Base-by-base conservation (phyloP, 2,329 filamentous ascomycete species). In the Penicillium hordei region DNA sequence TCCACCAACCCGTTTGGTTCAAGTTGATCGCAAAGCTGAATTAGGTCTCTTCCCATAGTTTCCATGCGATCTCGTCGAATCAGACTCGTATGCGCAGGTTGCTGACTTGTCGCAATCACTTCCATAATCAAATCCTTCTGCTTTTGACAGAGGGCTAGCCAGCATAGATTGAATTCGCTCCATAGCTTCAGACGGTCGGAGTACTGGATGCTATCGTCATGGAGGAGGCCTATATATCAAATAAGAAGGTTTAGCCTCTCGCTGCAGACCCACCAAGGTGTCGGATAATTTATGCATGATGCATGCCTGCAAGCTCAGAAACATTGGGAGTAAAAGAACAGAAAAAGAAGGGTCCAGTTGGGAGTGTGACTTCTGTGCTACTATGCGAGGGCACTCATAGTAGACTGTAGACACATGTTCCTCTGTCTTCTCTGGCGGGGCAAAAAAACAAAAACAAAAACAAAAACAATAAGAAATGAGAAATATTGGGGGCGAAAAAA, bases 1-100 rank as follows among this genome's bases (percentile, higher is more conserved):
- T 99, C 94, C 12, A 99, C 91, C 48, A 99, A 79, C n/a, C 94
- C 94, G 71, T 95, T 88, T 65, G 89, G 88, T 75, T 97, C 93
- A 61, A 97, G 84, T 50, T 85, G 85, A 72, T 97, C 92, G 72
- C 93, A 96, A 50, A 96, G 81, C 50, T 87, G 84, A 55, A 96
- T 83, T 31, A 99, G 76, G 68, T 96, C 89, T 54, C 89, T 88
- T 13, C 90, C 91, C 84, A 97, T 88, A 65, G 86, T 87, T 67
- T 90, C 86, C 48, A 97, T 81, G 25, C 81, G 83, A 3, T 89
- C 87, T 63, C 84, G 81, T 33, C 84, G 83, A 66, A 97, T 83
- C 13, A 94, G 73, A 52, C 79, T 86, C 38, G 85, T 82, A 51
- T 79, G 79, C 42, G 83, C 80, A 4, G 82, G 78, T 57, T 83